phyloP scores from a whole-genome alignment of 2,329 filamentous ascomycete species.

The Ceratocystis colombiana region DNA sequence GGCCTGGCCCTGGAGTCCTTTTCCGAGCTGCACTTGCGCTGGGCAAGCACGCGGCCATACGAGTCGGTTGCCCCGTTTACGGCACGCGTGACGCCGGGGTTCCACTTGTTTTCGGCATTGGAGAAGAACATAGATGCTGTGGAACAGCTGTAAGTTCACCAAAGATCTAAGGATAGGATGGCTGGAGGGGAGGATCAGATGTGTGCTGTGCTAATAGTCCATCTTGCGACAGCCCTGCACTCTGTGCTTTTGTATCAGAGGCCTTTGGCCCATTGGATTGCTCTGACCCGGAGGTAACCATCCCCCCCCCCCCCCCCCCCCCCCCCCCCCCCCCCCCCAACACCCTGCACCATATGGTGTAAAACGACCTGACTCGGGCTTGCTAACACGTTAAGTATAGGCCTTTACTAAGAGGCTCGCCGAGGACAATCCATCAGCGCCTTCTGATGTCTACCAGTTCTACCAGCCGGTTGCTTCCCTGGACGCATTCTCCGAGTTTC shows the following conservation, averaged over 20 bases:
- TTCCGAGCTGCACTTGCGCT: constrained; percentile 68
- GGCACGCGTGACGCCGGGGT: constrained; percentile 65
- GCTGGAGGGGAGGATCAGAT: no score
- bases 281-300: constrained; percentile 27
- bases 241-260: constrained; percentile 51
- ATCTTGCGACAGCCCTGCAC: constrained; percentile 7
- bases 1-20: constrained; percentile 51
- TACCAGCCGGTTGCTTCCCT: constrained; percentile 55
- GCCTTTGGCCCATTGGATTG: constrained; percentile 52
- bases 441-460: constrained; percentile 55
- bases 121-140: not conserved
- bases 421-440: constrained; percentile 11
- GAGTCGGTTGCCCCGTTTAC: constrained; percentile 57
- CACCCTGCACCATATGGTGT: not conserved
- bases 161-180: no score
- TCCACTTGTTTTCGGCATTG: constrained; percentile 66
- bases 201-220: not conserved
- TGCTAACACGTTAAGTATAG: not conserved
- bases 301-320: not conserved
- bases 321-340: not conserved
- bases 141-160: not conserved
- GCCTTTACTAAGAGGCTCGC: not conserved
- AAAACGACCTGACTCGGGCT: not conserved
- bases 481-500: constrained; percentile 43
- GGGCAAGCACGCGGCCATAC: constrained; percentile 53